Conservation (phyloP, 2,329 filamentous ascomycete genomes). For the Aspergillus vadensis region DNA sequence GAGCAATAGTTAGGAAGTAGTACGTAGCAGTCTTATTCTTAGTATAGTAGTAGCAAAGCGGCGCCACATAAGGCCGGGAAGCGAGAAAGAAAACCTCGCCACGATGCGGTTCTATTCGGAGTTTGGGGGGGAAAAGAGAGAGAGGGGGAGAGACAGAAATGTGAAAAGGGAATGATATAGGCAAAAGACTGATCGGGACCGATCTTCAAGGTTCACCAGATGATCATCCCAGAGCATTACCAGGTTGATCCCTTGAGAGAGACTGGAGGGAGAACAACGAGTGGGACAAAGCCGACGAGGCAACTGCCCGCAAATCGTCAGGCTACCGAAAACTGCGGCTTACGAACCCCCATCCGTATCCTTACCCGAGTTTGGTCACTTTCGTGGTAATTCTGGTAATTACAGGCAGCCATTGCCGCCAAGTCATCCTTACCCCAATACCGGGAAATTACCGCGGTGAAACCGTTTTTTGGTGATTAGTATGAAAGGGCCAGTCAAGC, state of each 20-base stretch:
- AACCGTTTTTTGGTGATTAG: not conserved
- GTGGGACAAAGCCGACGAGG: slow-evolving; percentile 1
- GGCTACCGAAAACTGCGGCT: not conserved
- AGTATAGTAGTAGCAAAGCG: too few relatives aligned
- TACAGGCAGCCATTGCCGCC: not conserved
- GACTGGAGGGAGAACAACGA: not conserved
- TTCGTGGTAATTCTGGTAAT: too few relatives aligned
- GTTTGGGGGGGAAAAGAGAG: not conserved
- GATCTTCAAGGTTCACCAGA: not conserved
- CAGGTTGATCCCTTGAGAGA: not conserved
- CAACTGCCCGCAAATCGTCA: slow-evolving; percentile 3
- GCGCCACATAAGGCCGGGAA: too few relatives aligned
- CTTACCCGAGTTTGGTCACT: too few relatives aligned
- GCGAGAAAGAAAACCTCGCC: not conserved
- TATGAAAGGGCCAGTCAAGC: not conserved
- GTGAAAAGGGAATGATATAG: not conserved
- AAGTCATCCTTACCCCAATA: not conserved
- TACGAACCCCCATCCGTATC: too few relatives aligned
- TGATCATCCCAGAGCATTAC: not conserved
- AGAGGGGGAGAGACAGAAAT: too few relatives aligned
- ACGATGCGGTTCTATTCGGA: slow-evolving; percentile 1
- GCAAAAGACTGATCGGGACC: not conserved
- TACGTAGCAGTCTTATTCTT: too few relatives aligned
- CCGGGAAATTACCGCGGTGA: not conserved
- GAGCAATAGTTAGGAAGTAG: not conserved